Conservation (phyloP, 345 rosid species). For the Lepidium aucheri region DNA sequence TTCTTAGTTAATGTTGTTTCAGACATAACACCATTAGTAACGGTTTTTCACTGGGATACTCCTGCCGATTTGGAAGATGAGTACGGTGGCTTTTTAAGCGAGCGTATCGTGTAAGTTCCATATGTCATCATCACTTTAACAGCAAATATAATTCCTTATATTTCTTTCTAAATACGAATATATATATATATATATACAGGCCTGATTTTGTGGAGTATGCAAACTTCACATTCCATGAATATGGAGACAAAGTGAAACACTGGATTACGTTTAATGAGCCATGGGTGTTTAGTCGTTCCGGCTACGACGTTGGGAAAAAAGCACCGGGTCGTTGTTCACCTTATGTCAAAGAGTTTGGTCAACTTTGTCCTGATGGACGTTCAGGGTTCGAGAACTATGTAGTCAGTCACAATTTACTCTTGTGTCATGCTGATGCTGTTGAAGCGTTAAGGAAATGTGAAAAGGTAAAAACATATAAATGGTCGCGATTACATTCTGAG, state of each 20-base stretch:
- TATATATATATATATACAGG: too few species aligned
- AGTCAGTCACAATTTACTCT: constrained; percentile 21
- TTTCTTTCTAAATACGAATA: too few species aligned
- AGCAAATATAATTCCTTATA: too few species aligned
- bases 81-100: constrained; percentile 39
- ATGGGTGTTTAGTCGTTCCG: constrained; percentile 11
- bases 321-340: constrained; percentile 48
- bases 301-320: constrained; percentile 24
- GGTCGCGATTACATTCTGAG: background rate
- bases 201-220: constrained; percentile 33
- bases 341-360: background rate
- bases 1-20: background rate
- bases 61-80: constrained; percentile 43
- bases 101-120: constrained; percentile 33
- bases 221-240: constrained; percentile 33
- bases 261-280: constrained; percentile 50
- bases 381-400: constrained; percentile 20
- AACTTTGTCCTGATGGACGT: constrained; percentile 18
- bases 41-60: constrained; percentile 53
- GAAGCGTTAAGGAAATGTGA: constrained; percentile 19
- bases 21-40: constrained; percentile 39
- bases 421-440: constrained; percentile 23
- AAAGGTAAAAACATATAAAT: background rate
- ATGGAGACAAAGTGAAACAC: constrained; percentile 43
- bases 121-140: background rate